phyloP scores from a whole-genome alignment of 2,329 filamentous ascomycete genomes.

The Pestalotiopsis sp. region DNA sequence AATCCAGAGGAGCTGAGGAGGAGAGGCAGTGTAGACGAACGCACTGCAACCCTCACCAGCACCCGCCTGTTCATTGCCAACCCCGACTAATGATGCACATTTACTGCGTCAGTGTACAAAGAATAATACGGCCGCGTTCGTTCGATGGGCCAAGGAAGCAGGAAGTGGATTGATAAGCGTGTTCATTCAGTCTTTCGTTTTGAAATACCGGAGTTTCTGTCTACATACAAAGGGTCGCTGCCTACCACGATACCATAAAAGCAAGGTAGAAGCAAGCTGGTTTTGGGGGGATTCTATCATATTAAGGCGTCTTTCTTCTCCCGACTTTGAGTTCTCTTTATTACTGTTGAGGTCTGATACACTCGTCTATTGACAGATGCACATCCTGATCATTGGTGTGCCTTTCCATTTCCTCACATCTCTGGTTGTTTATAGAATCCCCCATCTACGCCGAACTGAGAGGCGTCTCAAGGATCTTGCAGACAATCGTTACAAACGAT shows the following conservation, averaged over 20 bases:
- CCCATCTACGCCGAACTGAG: background rate
- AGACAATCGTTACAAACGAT: background rate
- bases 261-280: slow-evolving; percentile 12
- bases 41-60: slow-evolving; percentile 73
- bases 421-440: background rate
- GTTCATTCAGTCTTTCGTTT: slow-evolving; percentile 14
- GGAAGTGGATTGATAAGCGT: slow-evolving; percentile 1
- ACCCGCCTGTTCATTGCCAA: slow-evolving; percentile 84
- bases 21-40: slow-evolving; percentile 82
- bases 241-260: slow-evolving; percentile 12
- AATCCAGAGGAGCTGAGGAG: slow-evolving; percentile 72
- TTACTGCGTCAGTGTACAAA: background rate
- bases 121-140: background rate
- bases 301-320: background rate
- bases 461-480: background rate
- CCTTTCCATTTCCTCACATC: background rate
- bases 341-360: background rate
- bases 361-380: background rate
- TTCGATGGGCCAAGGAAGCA: background rate
- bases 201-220: slow-evolving; percentile 12
- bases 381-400: background rate
- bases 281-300: slow-evolving; percentile 10
- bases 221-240: slow-evolving; percentile 6
- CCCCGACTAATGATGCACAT: slow-evolving; percentile 59
- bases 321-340: background rate